Conservation (phyloP, 2,329 filamentous ascomycete genomes). For the Fonsecaea pugnacius region DNA sequence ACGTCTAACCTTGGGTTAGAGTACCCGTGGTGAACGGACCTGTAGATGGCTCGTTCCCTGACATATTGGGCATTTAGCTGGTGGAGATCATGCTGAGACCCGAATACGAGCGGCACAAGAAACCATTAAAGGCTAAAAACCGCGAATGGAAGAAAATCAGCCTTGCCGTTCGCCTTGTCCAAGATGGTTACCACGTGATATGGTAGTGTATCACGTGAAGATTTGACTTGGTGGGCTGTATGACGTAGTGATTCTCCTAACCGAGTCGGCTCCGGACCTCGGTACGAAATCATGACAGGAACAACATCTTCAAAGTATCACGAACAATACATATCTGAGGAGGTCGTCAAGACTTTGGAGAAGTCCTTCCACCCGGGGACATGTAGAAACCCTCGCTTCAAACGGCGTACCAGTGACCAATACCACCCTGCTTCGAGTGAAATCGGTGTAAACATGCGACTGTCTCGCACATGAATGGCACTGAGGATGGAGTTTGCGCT, state of each 20-base stretch:
- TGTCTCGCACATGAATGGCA: conserved; percentile 7
- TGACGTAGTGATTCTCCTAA: neutral
- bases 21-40: neutral
- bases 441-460: neutral
- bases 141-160: conserved; percentile 16
- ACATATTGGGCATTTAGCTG: neutral
- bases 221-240: neutral
- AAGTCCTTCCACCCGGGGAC: neutral
- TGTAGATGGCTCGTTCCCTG: neutral
- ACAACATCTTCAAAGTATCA: neutral
- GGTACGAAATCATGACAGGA: neutral
- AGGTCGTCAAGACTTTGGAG: neutral
- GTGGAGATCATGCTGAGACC: neutral
- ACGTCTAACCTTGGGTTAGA: neutral
- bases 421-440: neutral
- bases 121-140: neutral
- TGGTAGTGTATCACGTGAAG: neutral
- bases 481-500: conserved; percentile 35
- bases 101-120: conserved; percentile 25
- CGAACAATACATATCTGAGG: neutral
- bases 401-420: neutral
- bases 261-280: neutral
- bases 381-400: neutral
- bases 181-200: neutral
- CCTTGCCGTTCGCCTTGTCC: conserved; percentile 23